These are phyloP conservation scores for Monosporascus sp. DNA, from an alignment of 2,329 filamentous ascomycete genomes.

Conservation along the genomic window DNA sequence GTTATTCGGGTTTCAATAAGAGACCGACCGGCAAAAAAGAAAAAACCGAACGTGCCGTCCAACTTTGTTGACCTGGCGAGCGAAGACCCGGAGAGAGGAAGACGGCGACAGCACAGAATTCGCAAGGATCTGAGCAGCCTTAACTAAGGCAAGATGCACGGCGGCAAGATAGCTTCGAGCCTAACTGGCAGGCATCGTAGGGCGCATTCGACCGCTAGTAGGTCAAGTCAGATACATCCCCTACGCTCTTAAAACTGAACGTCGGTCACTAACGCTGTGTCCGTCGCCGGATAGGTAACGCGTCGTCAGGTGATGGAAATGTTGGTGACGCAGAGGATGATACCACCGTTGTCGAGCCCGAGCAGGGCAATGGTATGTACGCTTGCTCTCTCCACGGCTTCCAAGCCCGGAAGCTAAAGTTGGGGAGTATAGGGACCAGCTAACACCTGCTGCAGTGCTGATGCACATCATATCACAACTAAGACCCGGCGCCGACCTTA, in stretches of 20 bases:
- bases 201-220: constrained; percentile 25
- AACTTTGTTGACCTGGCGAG: background rate
- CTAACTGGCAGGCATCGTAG: constrained; percentile 20
- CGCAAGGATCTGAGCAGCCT: background rate
- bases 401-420: background rate
- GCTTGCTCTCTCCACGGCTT: background rate
- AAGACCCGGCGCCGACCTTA: constrained; percentile 89
- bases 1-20: background rate
- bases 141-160: constrained; percentile 17
- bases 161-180: constrained; percentile 20
- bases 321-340: constrained; percentile 56
- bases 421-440: background rate
- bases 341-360: constrained; percentile 78
- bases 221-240: constrained; percentile 4
- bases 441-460: constrained; percentile 58
- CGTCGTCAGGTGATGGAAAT: constrained; percentile 50
- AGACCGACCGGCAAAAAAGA: background rate
- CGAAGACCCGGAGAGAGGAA: background rate
- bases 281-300: constrained; percentile 17
- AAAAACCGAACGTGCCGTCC: background rate
- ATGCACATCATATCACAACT: constrained; percentile 96
- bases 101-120: background rate
- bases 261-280: constrained; percentile 8
- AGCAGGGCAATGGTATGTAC: constrained; percentile 84
- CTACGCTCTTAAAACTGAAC: background rate